Conservation (phyloP, 768 basidiomycete species). For the Tylopilus plumbeoviolaceoides region DNA sequence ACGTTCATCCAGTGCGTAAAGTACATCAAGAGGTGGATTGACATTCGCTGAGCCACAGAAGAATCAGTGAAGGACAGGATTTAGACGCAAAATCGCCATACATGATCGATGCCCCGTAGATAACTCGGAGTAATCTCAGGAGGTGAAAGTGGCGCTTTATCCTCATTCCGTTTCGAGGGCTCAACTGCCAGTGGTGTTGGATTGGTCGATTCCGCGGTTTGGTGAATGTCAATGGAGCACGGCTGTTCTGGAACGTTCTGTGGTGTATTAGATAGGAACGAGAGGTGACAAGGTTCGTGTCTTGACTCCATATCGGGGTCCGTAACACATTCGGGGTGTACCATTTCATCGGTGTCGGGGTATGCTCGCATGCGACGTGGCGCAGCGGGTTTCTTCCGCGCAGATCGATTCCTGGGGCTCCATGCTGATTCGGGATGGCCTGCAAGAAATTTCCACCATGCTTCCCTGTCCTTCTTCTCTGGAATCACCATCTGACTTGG, state of each 20-base stretch:
- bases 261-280: neutral
- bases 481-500: conserved; percentile 46
- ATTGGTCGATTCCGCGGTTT: neutral
- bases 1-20: conserved; percentile 77
- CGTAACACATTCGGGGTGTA: neutral
- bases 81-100: conserved; percentile 28
- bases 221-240: neutral
- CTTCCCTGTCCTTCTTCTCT: conserved; percentile 66
- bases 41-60: conserved; percentile 46
- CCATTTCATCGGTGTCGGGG: conserved; percentile 24
- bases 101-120: conserved; percentile 63
- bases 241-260: neutral
- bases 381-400: conserved; percentile 9
- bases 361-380: conserved; percentile 36
- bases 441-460: conserved; percentile 76
- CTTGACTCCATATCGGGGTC: neutral
- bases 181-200: neutral
- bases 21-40: conserved; percentile 78
- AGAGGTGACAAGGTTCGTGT: neutral
- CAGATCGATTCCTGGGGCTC: conserved; percentile 38
- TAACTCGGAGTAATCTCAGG: conserved; percentile 59
- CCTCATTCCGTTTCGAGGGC: neutral
- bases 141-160: conserved; percentile 24
- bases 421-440: conserved; percentile 68
- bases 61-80: conserved; percentile 5